Evolutionary conservation across 306 rosid genomes (phyloP), one percentile per base, ranked within the genome.

Genomic region (Sphenostylis stenocarpa): DNA sequence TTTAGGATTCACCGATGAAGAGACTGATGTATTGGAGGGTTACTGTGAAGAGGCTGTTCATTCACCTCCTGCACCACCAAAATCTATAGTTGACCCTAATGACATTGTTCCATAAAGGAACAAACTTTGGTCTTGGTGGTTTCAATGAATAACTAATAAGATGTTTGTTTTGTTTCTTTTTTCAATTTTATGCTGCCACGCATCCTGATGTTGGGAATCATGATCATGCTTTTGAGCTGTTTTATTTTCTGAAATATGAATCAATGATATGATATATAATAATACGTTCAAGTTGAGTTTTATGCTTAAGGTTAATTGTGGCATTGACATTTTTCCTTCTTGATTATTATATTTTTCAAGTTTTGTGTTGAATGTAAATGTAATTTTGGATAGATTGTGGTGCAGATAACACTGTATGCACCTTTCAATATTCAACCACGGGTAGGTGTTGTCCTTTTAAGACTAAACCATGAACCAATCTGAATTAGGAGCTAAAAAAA

Each of bases 1-100:
- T 23, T 55, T 67, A 6, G 72, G 72, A 7, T 67, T 67, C 38
- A 67, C 72, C 55, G 24, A 6, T 14, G 53, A 67, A 67, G 72
- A 67, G 55, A 67, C 38, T 67, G 38, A 67, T 23, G 3, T 43
- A 0, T 39, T 66, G 53, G 71, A 66, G 20, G 71, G 72, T 13
- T 67, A 67, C 26, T 67, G 72, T 43, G 36, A 41, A 17, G 15
- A 67, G 14, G 55, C 15, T 67, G 31, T 15, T 15, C 20, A 13
- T 43, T 67, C 38, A 0, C 20, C 34, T 21, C 36, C 63, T 11
- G 20, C 72, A 38, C 53, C 71, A 21, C 14, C 71, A 39, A 6
- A 39, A 43, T 67, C 14, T 43, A 0, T 43, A 19, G 3, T 43
- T 52, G 21, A 16, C 24, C n/a, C 33, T 7, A 4, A 23, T 23